Percentiles rank a stretch among this genome's conserved stretches.
These are phyloP conservation scores for Phytophthora kernoviae DNA, from an alignment of 352 stramenopile species.

Conservation along the genomic window DNA sequence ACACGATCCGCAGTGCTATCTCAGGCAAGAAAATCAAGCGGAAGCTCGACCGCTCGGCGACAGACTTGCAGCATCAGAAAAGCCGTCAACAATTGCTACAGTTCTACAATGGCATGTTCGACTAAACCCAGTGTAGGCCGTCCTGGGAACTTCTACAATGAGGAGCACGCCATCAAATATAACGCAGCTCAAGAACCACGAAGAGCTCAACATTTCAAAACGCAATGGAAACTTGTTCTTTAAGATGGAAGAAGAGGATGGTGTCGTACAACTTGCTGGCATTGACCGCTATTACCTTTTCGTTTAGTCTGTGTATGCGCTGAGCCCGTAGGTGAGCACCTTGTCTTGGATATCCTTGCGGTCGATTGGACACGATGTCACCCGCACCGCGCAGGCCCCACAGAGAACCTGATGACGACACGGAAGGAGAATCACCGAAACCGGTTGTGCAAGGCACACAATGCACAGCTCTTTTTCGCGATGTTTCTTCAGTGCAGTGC, in stretches of 20 bases:
- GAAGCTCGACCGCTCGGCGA: slow-evolving; percentile 61
- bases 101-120: slow-evolving; percentile 90
- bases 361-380: slow-evolving; percentile 65
- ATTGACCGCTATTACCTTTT: neutral
- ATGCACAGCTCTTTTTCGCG: slow-evolving; percentile 46
- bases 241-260: neutral
- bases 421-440: slow-evolving; percentile 56
- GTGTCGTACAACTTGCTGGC: neutral
- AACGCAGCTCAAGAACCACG: too few relatives aligned
- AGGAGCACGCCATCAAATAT: too few relatives aligned
- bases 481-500: slow-evolving; percentile 18
- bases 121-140: slow-evolving; percentile 44
- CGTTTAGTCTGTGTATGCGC: slow-evolving; percentile 32
- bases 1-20: slow-evolving; percentile 79
- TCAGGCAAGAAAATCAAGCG: slow-evolving; percentile 90
- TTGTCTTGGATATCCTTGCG: slow-evolving; percentile 63
- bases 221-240: slow-evolving; percentile 13
- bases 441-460: slow-evolving; percentile 53
- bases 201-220: too few relatives aligned
- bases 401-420: slow-evolving; percentile 75
- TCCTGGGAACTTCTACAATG: too few relatives aligned
- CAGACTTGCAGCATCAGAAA: slow-evolving; percentile 68
- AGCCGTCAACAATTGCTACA: slow-evolving; percentile 82
- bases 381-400: slow-evolving; percentile 49
- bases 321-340: slow-evolving; percentile 66